Conservation (phyloP, 2,329 filamentous ascomycete species). For the Berkeleyomyces rouxiae region DNA sequence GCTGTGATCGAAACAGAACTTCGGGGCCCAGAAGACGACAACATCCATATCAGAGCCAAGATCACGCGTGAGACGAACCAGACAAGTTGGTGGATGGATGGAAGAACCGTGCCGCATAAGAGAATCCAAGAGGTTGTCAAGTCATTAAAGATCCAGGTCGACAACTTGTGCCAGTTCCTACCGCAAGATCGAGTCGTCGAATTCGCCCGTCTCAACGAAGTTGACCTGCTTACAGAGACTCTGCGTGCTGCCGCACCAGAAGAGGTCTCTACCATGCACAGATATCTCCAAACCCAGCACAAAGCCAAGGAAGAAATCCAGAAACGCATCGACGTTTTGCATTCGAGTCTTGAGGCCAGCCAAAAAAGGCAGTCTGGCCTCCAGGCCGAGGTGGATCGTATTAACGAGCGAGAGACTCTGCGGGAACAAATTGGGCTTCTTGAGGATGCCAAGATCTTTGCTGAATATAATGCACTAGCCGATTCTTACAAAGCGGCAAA, state of each 20-base stretch:
- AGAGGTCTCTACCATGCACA: constrained; percentile 66
- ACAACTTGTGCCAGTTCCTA: constrained; percentile 93
- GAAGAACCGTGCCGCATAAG: constrained; percentile 42
- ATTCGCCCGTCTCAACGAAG: constrained; percentile 68
- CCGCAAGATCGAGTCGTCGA: constrained; percentile 92
- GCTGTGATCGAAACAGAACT: constrained; percentile 87
- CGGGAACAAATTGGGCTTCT: constrained; percentile 31
- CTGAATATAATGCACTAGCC: constrained; percentile 40
- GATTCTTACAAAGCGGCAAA: constrained; percentile 27
- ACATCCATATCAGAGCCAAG: constrained; percentile 56
- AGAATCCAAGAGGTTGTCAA: constrained; percentile 50
- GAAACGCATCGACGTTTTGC: constrained; percentile 32
- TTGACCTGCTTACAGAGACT: constrained; percentile 71
- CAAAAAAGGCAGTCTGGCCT: constrained; percentile 57
- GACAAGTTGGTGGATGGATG: constrained; percentile 63
- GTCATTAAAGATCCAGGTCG: constrained; percentile 76
- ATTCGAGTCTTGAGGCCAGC: constrained; percentile 38
- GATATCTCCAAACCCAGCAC: constrained; percentile 53
- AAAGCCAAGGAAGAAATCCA: constrained; percentile 36
- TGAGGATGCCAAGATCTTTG: constrained; percentile 47
- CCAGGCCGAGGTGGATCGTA: constrained; percentile 66
- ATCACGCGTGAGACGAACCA: constrained; percentile 75
- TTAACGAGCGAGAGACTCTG: constrained; percentile 51
- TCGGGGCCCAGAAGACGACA: constrained; percentile 43
- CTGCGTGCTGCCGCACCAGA: constrained; percentile 72